A percentile compares a stretch with the other conserved stretches of the same genome.
Conservation (phyloP, 106 monocot genomes). For the Agapanthus africanus region DNA sequence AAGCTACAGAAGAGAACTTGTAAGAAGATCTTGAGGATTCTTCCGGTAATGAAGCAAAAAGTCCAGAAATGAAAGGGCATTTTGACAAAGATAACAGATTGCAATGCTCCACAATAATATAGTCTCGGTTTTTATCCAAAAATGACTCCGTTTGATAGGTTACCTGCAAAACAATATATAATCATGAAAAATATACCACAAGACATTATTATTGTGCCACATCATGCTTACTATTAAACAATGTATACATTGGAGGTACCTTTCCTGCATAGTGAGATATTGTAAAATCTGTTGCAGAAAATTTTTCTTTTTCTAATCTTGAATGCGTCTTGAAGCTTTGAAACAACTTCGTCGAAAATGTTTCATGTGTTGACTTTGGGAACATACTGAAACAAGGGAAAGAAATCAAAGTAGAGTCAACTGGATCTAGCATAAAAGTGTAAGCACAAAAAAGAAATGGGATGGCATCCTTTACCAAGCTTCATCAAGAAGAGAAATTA, state of each 20-base stretch:
- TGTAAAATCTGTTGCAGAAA: constrained; percentile 89
- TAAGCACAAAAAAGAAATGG: not conserved
- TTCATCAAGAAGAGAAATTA: constrained; percentile 84
- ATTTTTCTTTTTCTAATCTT: constrained; percentile 77
- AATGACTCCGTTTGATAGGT: constrained; percentile 84
- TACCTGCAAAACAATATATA: constrained; percentile 48
- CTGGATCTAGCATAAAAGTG: not conserved
- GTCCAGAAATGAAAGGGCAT: constrained; percentile 77
- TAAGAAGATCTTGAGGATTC: constrained; percentile 92
- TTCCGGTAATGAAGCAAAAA: constrained; percentile 58
- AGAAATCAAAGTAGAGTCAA: not conserved
- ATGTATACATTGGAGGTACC: constrained; percentile 24
- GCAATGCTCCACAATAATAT: constrained; percentile 78
- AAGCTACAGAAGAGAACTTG: constrained; percentile 95
- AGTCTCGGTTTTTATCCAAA: constrained; percentile 95
- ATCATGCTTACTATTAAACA: not conserved
- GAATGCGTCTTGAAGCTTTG: constrained; percentile 58
- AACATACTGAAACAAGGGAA: constrained; percentile 67
- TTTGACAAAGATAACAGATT: constrained; percentile 81
- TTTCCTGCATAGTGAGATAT: constrained; percentile 96
- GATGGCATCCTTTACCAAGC: constrained; percentile 69
- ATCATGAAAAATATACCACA: not conserved
- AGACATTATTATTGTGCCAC: not conserved
- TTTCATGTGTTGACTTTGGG: constrained; percentile 88
- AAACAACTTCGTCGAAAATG: constrained; percentile 88